phyloP scores from a whole-genome alignment of 2,329 filamentous ascomycete species.

The Colletotrichum coccodes region DNA sequence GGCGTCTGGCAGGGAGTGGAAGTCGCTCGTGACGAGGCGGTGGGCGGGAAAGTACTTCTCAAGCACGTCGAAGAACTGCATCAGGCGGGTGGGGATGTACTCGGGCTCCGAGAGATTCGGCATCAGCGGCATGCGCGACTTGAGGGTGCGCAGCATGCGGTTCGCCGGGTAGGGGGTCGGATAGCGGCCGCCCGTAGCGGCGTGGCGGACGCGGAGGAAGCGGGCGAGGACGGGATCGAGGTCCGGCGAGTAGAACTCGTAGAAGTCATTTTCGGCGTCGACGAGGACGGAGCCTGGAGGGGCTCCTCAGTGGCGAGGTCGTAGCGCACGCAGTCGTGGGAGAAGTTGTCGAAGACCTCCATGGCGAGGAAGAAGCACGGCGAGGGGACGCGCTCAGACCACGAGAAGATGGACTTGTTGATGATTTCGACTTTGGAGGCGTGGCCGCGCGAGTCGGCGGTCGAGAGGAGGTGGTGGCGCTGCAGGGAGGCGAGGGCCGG shows the following conservation, averaged over 20 bases:
- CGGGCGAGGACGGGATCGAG: constrained; percentile 86
- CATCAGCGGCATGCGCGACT: constrained; percentile 73
- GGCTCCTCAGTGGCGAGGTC: constrained; percentile 83
- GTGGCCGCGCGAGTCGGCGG: constrained; percentile 79
- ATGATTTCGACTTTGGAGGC: constrained; percentile 90
- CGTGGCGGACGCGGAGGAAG: constrained; percentile 86
- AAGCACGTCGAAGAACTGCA: constrained; percentile 96
- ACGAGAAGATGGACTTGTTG: constrained; percentile 95
- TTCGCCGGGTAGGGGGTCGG: constrained; percentile 68
- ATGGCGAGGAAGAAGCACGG: constrained; percentile 98
- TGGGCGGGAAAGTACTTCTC: constrained; percentile 90
- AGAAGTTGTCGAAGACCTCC: constrained; percentile 99
- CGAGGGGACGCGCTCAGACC: constrained; percentile 85
- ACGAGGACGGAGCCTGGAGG: constrained; percentile 89
- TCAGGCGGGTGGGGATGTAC: constrained; percentile 92
- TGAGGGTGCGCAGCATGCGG: constrained; percentile 69
- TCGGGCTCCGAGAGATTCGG: constrained; percentile 85
- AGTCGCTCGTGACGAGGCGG: constrained; percentile 89
- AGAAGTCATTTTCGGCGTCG: constrained; percentile 87
- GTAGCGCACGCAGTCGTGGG: constrained; percentile 94
- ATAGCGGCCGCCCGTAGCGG: constrained; percentile 73
- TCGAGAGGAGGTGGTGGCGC: constrained; percentile 72
- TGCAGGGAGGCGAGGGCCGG: constrained; percentile 83
- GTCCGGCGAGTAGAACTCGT: constrained; percentile 87
- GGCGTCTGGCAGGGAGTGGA: constrained; percentile 85